Evolutionary conservation across 2,329 filamentous ascomycete genomes (phyloP), one percentile per base, ranked within the genome.

Genomic region (Calonectria honghensis): DNA sequence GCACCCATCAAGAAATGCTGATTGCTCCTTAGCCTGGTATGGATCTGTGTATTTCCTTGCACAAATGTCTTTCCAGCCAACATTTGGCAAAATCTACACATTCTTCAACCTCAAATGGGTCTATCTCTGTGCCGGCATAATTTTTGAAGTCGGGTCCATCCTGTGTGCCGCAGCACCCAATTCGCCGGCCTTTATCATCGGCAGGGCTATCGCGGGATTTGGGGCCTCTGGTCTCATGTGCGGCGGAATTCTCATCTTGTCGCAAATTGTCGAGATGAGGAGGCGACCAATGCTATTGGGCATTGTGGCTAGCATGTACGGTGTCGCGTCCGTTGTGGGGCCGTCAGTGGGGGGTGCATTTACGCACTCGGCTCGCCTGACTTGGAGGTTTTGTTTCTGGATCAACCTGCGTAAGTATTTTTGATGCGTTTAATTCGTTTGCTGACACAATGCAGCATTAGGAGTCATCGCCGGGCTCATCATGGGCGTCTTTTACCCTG

Each of bases 111-210:
- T 81, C 3, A 85, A 85, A 52, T 82, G 80, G 76, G 70, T 82
- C 0, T 85, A 80, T 45, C 63, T 83, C 6, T 50, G 65, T 0
- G 75, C 78, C 1, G 75, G 83, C 0, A 65, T 71, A 1, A 52
- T 82, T 3, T 83, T 84, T 16, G 80, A 83, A 51, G 64, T 70
- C 0, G 82, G 81, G 0, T 82, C 79, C 4, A 67, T 83, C 5
- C 69, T 84, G 1, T 83, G 80, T 0, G 81, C 81, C 0, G 77
- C 76, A 0, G 80, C 82, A 1, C 82, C 83, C 0, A 83, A 76
- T n/a, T 84, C 83, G 1, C 76, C 77, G 6, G 82, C 81, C 4
- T 83, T 87, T 3, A 87, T 87, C n/a, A 75, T 81, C 0, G 86
- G 86, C 0, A 81, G 86, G 24, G 84, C 84, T 0, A 59, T 87